A percentile compares a stretch with the other conserved stretches of the same genome.
phyloP scores from a whole-genome alignment of 371 early-diverging fungal species.

The Circinella umbellata region DNA sequence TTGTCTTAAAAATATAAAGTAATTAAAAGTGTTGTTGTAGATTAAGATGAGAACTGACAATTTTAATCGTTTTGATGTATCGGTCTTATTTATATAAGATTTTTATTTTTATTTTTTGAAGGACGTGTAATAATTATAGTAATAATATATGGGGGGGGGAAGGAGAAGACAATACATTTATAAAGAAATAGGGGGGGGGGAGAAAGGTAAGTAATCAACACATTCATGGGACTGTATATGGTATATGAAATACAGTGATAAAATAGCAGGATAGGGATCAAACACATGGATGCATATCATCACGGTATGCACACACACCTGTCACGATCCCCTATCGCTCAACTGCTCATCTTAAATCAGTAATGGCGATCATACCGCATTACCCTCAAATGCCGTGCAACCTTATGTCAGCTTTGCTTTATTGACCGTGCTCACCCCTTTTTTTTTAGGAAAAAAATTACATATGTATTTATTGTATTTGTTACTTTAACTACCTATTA shows the following conservation, averaged over 20 bases:
- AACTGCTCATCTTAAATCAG: constrained; percentile 3
- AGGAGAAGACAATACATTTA: no score
- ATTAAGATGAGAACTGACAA: not conserved
- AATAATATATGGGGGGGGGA: not conserved
- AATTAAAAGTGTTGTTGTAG: constrained; percentile 6
- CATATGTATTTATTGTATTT: no score
- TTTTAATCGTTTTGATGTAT: not conserved
- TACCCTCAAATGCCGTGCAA: not conserved
- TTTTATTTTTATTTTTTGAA: not conserved
- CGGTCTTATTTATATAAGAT: not conserved
- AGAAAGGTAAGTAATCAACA: not conserved
- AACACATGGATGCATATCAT: constrained; percentile 10
- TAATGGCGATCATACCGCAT: constrained; percentile 1
- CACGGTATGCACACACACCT: constrained; percentile 9
- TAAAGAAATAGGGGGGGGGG: no score
- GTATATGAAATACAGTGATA: no score
- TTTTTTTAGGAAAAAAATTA: not conserved
- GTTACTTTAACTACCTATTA: no score
- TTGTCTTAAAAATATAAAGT: no score
- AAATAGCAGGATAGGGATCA: constrained; percentile 5
- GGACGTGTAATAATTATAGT: no score
- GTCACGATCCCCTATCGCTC: constrained; percentile 5
- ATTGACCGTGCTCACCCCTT: constrained; percentile 5
- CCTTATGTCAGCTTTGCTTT: not conserved
- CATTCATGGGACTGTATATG: not conserved